A percentile compares a stretch with the other conserved stretches of the same genome.
phyloP scores from a whole-genome alignment of 768 basidiomycete genomes.

The Heimioporus sp. region DNA sequence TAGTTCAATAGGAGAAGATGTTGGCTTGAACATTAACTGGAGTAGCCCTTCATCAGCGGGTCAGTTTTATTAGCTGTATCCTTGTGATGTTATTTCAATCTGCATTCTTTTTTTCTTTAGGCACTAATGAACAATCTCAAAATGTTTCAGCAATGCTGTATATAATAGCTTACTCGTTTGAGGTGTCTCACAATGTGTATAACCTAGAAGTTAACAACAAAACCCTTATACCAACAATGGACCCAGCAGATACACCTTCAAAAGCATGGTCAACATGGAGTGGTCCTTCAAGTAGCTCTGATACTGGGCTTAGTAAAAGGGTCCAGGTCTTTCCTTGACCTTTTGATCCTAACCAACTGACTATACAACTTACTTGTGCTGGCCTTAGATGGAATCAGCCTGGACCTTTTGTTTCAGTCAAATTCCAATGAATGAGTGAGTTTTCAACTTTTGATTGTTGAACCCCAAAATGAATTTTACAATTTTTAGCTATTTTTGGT shows the following conservation, averaged over 20 bases:
- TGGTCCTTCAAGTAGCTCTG: background rate
- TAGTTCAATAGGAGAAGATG: background rate
- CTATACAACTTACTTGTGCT: background rate
- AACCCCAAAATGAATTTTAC: too few relatives aligned
- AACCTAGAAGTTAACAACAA: background rate
- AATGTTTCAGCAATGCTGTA: background rate
- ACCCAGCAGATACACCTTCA: background rate
- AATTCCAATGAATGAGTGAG: background rate
- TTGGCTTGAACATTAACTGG: background rate
- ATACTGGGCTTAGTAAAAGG: background rate
- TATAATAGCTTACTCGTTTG: background rate
- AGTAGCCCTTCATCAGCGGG: too few relatives aligned
- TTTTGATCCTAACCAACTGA: background rate
- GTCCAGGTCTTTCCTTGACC: background rate
- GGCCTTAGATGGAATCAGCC: background rate
- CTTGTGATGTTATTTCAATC: too few relatives aligned
- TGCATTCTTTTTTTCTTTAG: background rate
- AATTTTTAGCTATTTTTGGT: background rate
- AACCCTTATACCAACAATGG: background rate
- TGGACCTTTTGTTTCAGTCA: too few relatives aligned
- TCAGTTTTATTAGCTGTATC: too few relatives aligned
- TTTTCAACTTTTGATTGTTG: too few relatives aligned
- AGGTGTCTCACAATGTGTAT: background rate
- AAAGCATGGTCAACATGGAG: background rate
- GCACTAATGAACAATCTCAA: too few relatives aligned